phyloP scores from a whole-genome alignment of 768 basidiomycete genomes.

The Inosperma sp. region DNA sequence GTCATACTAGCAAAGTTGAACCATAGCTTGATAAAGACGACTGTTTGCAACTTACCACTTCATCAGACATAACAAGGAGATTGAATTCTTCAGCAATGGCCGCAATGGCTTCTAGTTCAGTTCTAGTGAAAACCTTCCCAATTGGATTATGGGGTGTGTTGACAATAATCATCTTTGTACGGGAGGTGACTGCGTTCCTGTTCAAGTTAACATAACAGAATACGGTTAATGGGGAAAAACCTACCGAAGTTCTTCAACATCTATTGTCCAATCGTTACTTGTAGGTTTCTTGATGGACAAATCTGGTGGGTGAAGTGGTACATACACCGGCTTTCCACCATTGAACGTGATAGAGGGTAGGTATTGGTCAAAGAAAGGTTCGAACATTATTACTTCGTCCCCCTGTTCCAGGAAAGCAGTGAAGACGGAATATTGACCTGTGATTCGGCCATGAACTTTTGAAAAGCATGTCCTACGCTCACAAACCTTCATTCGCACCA shows the following conservation, averaged over 20 bases:
- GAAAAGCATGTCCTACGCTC: background rate
- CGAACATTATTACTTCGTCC: constrained; percentile 98
- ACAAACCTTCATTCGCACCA: constrained; percentile 90
- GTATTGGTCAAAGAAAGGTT: constrained; percentile 98
- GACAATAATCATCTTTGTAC: constrained; percentile 91
- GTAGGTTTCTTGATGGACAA: constrained; percentile 42
- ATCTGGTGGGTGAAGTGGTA: constrained; percentile 88
- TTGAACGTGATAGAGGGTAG: constrained; percentile 92
- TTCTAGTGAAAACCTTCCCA: constrained; percentile 89
- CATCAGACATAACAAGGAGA: constrained; percentile 89
- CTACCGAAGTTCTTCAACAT: constrained; percentile 83
- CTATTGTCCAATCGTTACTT: constrained; percentile 82
- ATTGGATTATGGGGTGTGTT: constrained; percentile 98
- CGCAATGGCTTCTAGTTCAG: constrained; percentile 83
- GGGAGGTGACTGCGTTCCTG: constrained; percentile 78
- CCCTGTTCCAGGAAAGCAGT: constrained; percentile 87
- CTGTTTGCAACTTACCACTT: constrained; percentile 66
- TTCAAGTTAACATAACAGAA: background rate
- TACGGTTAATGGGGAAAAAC: constrained; percentile 12
- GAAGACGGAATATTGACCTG: constrained; percentile 92
- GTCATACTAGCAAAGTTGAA: constrained; percentile 64
- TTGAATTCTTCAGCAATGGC: constrained; percentile 88
- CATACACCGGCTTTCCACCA: constrained; percentile 88
- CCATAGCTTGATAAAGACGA: background rate
- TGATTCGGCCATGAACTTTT: constrained; percentile 10